A percentile compares a stretch with the other conserved stretches of the same genome.
Conservation (phyloP, 768 basidiomycete genomes). For the Naganishia friedmannii region DNA sequence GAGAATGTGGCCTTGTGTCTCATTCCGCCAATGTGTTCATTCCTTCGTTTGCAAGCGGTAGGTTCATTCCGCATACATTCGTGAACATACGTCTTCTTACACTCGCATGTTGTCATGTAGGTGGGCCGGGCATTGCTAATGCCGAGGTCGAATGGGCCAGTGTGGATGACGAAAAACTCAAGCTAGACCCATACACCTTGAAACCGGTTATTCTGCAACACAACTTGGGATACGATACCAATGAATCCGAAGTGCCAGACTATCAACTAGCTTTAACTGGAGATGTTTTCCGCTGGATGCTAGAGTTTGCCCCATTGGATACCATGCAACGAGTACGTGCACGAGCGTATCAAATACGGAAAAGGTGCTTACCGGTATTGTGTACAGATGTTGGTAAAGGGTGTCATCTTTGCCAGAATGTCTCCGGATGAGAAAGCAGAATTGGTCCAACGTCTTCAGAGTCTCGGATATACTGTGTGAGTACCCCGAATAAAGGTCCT, state of each 20-base stretch:
- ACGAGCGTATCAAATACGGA: not conserved
- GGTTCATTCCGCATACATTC: conserved; percentile 22
- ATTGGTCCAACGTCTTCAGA: conserved; percentile 87
- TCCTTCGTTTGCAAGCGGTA: conserved; percentile 74
- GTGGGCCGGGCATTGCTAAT: conserved; percentile 17
- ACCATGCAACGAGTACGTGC: conserved; percentile 80
- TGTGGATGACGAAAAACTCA: conserved; percentile 80
- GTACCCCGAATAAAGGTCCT: not conserved
- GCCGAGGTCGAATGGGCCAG: conserved; percentile 82
- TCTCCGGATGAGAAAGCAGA: conserved; percentile 99
- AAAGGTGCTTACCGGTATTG: not conserved
- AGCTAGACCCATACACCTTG: conserved; percentile 81
- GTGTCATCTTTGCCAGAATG: conserved; percentile 96
- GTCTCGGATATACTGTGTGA: conserved; percentile 82
- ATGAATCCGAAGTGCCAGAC: conserved; percentile 74
- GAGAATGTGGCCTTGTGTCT: conserved; percentile 85
- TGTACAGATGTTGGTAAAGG: conserved; percentile 87
- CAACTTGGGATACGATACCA: conserved; percentile 61
- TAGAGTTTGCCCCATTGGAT: conserved; percentile 88
- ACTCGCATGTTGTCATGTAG: not conserved
- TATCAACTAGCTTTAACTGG: conserved; percentile 90
- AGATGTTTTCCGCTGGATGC: conserved; percentile 97
- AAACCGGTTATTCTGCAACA: conserved; percentile 68
- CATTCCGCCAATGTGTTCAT: conserved; percentile 85
- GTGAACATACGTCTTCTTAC: not conserved